phyloP scores from a whole-genome alignment of 192 early-diverging fungal genomes.

The Chytriomyces hyalinus region DNA sequence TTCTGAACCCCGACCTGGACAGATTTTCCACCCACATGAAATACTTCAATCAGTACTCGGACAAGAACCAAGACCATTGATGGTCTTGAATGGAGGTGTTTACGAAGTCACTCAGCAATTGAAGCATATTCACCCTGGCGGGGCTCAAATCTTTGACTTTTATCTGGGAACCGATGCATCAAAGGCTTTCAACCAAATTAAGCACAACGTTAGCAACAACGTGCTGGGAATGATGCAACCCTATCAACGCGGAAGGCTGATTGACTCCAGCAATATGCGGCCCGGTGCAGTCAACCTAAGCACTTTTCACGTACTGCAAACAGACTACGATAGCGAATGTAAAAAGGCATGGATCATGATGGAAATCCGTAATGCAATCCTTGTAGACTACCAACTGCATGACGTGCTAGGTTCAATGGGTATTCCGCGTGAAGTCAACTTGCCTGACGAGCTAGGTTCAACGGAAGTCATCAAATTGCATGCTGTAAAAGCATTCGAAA shows the following conservation, averaged over 20 bases:
- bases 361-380: slow-evolving; percentile 4
- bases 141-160: slow-evolving; percentile 1
- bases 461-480: too few species aligned
- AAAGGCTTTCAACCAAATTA: not conserved
- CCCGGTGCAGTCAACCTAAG: not conserved
- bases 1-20: not conserved
- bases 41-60: not conserved
- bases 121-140: not conserved
- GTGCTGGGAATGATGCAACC: not conserved
- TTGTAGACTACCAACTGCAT: not conserved
- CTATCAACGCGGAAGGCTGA: not conserved
- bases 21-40: not conserved
- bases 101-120: slow-evolving; percentile 1
- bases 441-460: not conserved
- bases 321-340: too few species aligned
- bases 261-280: not conserved
- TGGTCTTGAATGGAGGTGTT: not conserved
- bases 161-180: not conserved
- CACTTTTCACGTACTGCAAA: too few species aligned
- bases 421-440: too few species aligned
- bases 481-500: not conserved
- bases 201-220: not conserved
- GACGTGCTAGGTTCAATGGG: not conserved
- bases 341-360: not conserved
- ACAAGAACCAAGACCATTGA: not conserved